Conservation (phyloP, 2,329 filamentous ascomycete genomes). For the Massarina eburnea region DNA sequence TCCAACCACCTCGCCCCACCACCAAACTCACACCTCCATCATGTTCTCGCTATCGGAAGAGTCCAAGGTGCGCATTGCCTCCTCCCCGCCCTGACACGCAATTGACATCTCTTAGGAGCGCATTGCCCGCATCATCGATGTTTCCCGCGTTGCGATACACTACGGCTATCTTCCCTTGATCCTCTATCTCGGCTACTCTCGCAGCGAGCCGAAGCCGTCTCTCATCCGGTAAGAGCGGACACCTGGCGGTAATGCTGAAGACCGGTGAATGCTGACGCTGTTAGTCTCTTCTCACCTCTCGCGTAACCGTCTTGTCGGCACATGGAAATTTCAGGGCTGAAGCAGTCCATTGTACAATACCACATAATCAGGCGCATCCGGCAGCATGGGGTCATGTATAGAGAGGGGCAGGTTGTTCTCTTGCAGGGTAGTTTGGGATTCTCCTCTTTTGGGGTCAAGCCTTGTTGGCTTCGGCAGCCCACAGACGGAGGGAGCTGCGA, state of each 20-base stretch:
- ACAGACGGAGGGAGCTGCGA: constrained; percentile 8
- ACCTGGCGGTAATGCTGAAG: not conserved
- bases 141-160: constrained; percentile 91
- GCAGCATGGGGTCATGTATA: constrained; percentile 16
- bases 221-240: constrained; percentile 62
- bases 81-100: not conserved
- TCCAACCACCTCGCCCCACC: constrained; percentile 3
- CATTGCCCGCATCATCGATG: constrained; percentile 93
- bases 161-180: constrained; percentile 98
- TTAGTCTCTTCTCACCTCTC: constrained; percentile 43
- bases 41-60: constrained; percentile 81
- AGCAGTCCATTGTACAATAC: constrained; percentile 34
- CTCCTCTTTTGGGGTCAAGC: constrained; percentile 21
- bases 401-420: constrained; percentile 6
- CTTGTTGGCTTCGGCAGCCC: constrained; percentile 14
- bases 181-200: constrained; percentile 94
- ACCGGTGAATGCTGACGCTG: constrained; percentile 21
- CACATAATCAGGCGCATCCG: constrained; percentile 28
- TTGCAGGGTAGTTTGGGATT: constrained; percentile 4
- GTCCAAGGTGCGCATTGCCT: constrained; percentile 72
- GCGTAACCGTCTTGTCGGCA: constrained; percentile 24
- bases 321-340: constrained; percentile 13
- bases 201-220: constrained; percentile 87
- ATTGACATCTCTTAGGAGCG: constrained; percentile 70
- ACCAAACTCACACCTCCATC: constrained; percentile 29